Conservation (phyloP, 139 green algal species). For the Micractinium sp. region DNA sequence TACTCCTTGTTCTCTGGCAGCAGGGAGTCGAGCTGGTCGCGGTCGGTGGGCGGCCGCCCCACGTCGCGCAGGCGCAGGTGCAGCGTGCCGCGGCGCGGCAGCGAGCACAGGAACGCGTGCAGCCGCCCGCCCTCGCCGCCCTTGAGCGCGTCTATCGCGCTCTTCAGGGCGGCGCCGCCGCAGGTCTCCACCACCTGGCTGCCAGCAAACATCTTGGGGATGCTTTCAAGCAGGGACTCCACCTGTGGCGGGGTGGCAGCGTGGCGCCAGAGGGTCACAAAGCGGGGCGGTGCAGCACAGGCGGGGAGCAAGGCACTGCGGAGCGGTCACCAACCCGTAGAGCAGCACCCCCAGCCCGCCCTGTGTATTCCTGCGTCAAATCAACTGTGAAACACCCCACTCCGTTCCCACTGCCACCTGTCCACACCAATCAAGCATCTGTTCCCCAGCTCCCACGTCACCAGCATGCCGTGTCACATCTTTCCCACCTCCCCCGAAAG, state of each 20-base stretch:
- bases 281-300: neutral
- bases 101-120: conserved; percentile 74
- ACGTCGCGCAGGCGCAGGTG: conserved; percentile 64
- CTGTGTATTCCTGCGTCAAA: no score
- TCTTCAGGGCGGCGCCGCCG: conserved; percentile 67
- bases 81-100: conserved; percentile 69
- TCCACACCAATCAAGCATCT: no score
- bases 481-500: no score
- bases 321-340: no score
- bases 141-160: conserved; percentile 74
- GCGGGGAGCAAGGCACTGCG: no score
- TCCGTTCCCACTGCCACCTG: no score
- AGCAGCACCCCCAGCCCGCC: no score
- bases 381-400: no score
- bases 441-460: neutral
- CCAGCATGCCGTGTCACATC: no score
- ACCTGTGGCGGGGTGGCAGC: conserved; percentile 12
- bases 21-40: conserved; percentile 56
- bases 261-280: neutral
- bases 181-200: conserved; percentile 59
- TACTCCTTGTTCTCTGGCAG: conserved; percentile 73
- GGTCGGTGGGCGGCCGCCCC: conserved; percentile 36
- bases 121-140: conserved; percentile 76
- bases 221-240: conserved; percentile 65
- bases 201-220: conserved; percentile 72